Evolutionary conservation across 495 filamentous ascomycete genomes (phyloP).

Genomic region (Aspergillus ellipticus): DNA sequence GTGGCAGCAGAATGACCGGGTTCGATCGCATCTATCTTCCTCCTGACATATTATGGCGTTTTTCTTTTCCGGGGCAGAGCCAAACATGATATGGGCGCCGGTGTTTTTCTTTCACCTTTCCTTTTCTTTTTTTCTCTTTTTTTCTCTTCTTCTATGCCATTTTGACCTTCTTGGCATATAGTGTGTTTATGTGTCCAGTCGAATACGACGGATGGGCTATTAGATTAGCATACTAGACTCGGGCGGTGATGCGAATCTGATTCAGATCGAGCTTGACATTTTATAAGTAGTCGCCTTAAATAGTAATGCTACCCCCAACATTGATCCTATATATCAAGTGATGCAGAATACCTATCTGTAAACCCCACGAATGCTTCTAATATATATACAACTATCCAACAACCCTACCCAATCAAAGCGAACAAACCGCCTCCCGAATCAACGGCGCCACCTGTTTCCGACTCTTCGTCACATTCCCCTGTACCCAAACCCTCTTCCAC

Average conservation of each 20-base stretch:
- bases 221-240: conserved; percentile 7
- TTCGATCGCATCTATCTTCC: too few relatives aligned
- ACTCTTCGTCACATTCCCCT: conserved; percentile 64
- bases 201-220: too few relatives aligned
- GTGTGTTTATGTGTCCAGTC: neutral
- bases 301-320: neutral
- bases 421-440: conserved; percentile 61
- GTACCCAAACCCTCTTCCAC: conserved; percentile 58
- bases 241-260: neutral
- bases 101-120: conserved; percentile 7
- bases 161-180: too few relatives aligned
- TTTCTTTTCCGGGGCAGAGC: neutral
- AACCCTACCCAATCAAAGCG: conserved; percentile 18
- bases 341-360: too few relatives aligned
- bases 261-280: neutral
- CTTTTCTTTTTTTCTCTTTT: conserved; percentile 11
- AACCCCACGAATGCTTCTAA: too few relatives aligned
- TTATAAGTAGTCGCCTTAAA: neutral
- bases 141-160: conserved; percentile 1
- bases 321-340: too few relatives aligned
- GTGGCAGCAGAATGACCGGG: too few relatives aligned
- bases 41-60: neutral
- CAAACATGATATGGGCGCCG: neutral
- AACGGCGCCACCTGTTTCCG: conserved; percentile 88
- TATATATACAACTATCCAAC: too few relatives aligned